Evolutionary conservation across 148 eudicot genomes (phyloP), one percentile per base, ranked within the genome.

Genomic region (Silene latifolia): DNA sequence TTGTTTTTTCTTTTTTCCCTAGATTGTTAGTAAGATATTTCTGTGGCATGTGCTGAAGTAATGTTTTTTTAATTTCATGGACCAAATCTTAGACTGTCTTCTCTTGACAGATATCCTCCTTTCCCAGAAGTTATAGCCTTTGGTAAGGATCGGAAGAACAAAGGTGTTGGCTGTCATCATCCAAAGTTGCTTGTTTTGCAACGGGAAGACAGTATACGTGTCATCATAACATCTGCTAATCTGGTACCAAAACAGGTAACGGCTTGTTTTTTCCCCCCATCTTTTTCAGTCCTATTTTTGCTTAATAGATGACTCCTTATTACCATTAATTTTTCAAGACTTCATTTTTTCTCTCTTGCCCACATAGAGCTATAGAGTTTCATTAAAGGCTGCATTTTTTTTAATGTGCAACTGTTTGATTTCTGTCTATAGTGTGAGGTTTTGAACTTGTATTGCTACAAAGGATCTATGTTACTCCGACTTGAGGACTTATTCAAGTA

Each of bases 81-180:
- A 68, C 63, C 21, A 42, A 75, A 25, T 47, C 29, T 47, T 23
- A 60, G 69, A 51, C 35, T 47, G 23, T 80, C 44, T 53, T 65
- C 77, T 74, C 32, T 74, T 44, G 80, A 78, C 74, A 93, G 98
- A 84, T 88, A 87, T 82, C 98, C 98, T 79, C 97, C 86, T 67
- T 93, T 93, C 83, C 95, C 98, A 13, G 98, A 91, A 79, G 87
- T 75, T 42, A 82, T 93, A 81, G 94, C 98, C 32, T 93, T 93
- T 83, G 93, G 96, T 59, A 85, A 89, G 56, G 95, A 93, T 74
- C 81, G 80, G 58, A 93, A 84, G 80, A 91, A 77, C 58, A 83
- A 78, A 53, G 98, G 98, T 72, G 85, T 93, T 68, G 98, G 89
- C 73, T 93, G 98, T 74, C 98, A 93, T 87, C 98, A 93, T 82